Base-by-base conservation (phyloP, 1,139 yeast species). In the Fermentozyma sake region DNA sequence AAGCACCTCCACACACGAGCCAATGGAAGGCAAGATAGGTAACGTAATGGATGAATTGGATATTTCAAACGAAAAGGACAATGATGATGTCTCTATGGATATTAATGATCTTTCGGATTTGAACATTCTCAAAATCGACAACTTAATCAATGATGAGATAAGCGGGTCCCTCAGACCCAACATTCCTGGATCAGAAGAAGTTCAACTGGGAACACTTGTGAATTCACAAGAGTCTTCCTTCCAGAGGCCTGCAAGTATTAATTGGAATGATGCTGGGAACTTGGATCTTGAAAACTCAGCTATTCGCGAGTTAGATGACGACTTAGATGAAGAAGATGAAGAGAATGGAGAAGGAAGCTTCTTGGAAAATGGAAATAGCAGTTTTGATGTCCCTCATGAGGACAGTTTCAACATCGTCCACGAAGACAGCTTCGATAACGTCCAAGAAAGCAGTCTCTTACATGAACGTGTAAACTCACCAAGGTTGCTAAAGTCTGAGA, bases 161-260 rank as follows among this genome's bases (percentile, higher is more conserved):
- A n/a, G n/a, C n/a, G n/a, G n/a, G n/a, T n/a, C n/a, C n/a, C n/a
- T n/a, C n/a, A n/a, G n/a, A n/a, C n/a, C n/a, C n/a, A n/a, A n/a
- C n/a, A n/a, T n/a, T n/a, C n/a, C n/a, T n/a, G n/a, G n/a, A n/a
- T n/a, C n/a, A 7, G 22, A 29, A 22, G 7, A 14, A 17, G 9
- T 19, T 14, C 6, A 23, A 7, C 22, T 20, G 16, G 16, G 17
- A 14, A 8, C 17, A 13, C 25, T 12, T 8, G 13, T 14, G 8
- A 22, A 26, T 11, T 50, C 58, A 1, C 50, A 52, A 18, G 58
- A 51, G 27, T 48, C 57, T 10, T 64, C 72, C 2, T 67, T 67
- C 38, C 69, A 64, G 35, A 48, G 59, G 29, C 64, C 70, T 3
- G 49, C 61, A 0, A 64, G 70, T 38, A 59, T 67, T 16, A 63